Evolutionary conservation across 1,284 basidiomycete species (phyloP), one percentile per base, ranked within the genome.

Genomic region (Irpex sp.): DNA sequence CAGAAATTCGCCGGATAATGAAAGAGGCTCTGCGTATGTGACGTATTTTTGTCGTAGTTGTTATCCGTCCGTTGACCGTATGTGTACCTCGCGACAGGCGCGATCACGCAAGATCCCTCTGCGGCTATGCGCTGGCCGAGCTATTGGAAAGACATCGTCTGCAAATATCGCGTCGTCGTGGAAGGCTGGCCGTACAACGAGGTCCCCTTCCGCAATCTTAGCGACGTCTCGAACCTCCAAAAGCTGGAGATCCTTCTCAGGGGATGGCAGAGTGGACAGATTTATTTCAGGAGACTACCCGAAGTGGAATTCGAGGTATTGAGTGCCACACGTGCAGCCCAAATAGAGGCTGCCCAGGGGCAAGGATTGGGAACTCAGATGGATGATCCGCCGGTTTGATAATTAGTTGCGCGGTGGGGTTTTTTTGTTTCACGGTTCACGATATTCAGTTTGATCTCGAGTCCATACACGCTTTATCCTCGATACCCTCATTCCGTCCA

Each of bases 171-270:
- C 49, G 73, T 75, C 44, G 65, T 71, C 65, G 72, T 75, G 64
- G 70, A 70, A 57, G 73, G 73, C 19, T 74, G 73, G 74, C 73
- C 74, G 31, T 62, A 71, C 54, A 60, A 64, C 8, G 71, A 75
- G 13, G 69, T 74, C 47, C 72, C 71, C n/a, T 74, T 75, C 69
- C 69, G 69, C 62, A 75, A 75, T 64, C 68, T 75, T 8, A 72
- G 70, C 68, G 70, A 74, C 64, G 69, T 75, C 34, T 70, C 73
- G n/a, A 75, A 75, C 66, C 64, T 74, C 4, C 67, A 68, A 31
- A 72, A 71, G 67, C 66, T 75, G 8, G 73, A 75, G 58, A 61
- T 68, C 9, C 69, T 75, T 13, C 62, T 72, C 19, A 64, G 59
- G 36, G 70, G 70, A 4, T 73, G 70, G 71, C 66, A 66, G 64